A percentile compares a stretch with the other conserved stretches of the same genome.
phyloP scores from a whole-genome alignment of 345 rosid genomes.

The Eucalyptus polyanthemos region DNA sequence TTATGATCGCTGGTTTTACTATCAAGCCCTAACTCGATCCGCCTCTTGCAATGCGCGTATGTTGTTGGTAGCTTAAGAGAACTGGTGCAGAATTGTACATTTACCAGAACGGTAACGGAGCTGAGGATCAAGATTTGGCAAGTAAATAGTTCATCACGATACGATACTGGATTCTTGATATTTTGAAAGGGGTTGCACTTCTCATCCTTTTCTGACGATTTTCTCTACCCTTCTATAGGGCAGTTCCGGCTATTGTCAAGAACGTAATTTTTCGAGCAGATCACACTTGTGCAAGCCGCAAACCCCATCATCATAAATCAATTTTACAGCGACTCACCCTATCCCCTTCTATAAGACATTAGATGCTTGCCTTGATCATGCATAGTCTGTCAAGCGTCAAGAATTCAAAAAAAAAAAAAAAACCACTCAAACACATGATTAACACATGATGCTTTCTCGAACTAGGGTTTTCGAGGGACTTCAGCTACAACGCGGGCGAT shows the following conservation, averaged over 20 bases:
- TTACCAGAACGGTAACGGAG: neutral
- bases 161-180: neutral
- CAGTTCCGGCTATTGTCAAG: constrained; percentile 2
- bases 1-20: neutral
- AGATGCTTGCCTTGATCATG: neutral
- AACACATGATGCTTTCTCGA: neutral
- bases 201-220: neutral
- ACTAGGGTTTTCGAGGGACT: neutral
- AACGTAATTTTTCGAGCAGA: neutral
- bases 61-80: too few species aligned
- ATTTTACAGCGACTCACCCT: neutral
- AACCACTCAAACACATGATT: neutral
- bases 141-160: neutral
- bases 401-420: neutral
- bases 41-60: too few species aligned
- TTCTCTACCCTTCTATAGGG: neutral
- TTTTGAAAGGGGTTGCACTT: neutral
- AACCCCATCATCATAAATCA: constrained; percentile 11
- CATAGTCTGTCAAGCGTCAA: neutral
- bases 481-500: neutral
- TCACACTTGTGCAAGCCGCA: neutral
- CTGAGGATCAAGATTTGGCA: constrained; percentile 14
- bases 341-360: neutral
- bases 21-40: too few species aligned
- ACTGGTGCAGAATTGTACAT: neutral